These are phyloP conservation scores for Flagelloscypha sp. DNA, from an alignment of 768 basidiomycete genomes.

Conservation along the genomic window DNA sequence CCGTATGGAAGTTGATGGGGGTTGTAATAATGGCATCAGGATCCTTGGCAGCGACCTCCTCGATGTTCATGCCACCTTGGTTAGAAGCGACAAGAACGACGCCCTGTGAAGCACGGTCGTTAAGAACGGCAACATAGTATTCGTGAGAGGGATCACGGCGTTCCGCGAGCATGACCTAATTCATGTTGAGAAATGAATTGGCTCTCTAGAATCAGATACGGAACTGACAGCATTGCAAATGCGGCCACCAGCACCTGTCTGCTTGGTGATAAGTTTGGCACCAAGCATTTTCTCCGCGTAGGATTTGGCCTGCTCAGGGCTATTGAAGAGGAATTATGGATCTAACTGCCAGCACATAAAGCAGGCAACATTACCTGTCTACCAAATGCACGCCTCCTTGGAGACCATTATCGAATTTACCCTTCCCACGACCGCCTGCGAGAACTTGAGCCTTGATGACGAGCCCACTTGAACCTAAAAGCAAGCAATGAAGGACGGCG, in stretches of 20 bases:
- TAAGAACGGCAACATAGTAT: conserved; percentile 95
- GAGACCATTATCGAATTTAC: conserved; percentile 90
- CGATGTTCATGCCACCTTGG: conserved; percentile 99
- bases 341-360: conserved; percentile 1
- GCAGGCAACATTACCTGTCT: conserved; percentile 48
- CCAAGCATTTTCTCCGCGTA: conserved; percentile 91
- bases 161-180: conserved; percentile 97
- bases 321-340: conserved; percentile 21
- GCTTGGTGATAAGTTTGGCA: conserved; percentile 93
- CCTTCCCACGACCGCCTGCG: conserved; percentile 97
- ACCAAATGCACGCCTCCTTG: conserved; percentile 97
- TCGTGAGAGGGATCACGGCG: conserved; percentile 89
- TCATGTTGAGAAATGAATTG: conserved; percentile 3
- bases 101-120: conserved; percentile 83
- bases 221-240: conserved; percentile 85
- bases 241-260: conserved; percentile 88
- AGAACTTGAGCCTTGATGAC: conserved; percentile 99
- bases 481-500: no score
- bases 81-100: conserved; percentile 90
- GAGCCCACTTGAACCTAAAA: conserved; percentile 60
- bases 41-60: conserved; percentile 96
- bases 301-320: conserved; percentile 83
- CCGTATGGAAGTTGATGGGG: conserved; percentile 78
- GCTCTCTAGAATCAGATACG: conserved; percentile 1
- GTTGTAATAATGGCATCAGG: conserved; percentile 93